Percentiles rank a stretch among this genome's conserved stretches.
phyloP scores from a whole-genome alignment of 163 green algal species.

The Scenedesmus sp. region DNA sequence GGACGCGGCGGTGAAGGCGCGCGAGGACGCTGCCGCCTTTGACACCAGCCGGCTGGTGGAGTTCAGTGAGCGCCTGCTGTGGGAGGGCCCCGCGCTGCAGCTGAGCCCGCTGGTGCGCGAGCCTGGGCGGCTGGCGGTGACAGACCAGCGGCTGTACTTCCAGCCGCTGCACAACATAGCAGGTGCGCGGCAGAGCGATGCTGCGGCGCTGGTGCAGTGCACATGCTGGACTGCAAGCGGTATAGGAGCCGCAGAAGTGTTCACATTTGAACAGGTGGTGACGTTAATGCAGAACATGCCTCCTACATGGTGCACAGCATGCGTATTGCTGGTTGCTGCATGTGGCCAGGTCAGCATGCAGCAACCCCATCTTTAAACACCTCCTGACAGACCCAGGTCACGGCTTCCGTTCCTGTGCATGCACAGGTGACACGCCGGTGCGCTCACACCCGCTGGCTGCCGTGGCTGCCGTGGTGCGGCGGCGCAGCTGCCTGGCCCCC shows the following conservation, averaged over 20 bases:
- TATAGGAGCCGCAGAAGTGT: no score
- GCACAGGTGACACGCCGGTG: slow-evolving; percentile 67
- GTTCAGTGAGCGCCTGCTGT: slow-evolving; percentile 78
- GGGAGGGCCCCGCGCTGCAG: slow-evolving; percentile 68
- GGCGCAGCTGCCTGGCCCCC: slow-evolving; percentile 75
- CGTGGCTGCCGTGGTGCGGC: slow-evolving; percentile 82
- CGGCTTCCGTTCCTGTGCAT: neutral
- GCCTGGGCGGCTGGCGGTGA: slow-evolving; percentile 89
- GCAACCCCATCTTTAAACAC: neutral
- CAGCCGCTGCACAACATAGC: slow-evolving; percentile 89
- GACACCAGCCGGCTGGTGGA: slow-evolving; percentile 85
- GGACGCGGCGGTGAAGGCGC: slow-evolving; percentile 62
- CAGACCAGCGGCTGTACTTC: slow-evolving; percentile 91
- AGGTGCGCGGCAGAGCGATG: slow-evolving; percentile 39
- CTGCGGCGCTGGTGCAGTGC: neutral
- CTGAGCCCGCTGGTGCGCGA: slow-evolving; percentile 88
- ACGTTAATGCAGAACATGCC: no score
- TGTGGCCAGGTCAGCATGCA: no score
- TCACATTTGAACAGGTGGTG: no score
- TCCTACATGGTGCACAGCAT: no score
- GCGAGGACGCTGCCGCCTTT: slow-evolving; percentile 75
- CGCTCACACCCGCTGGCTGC: slow-evolving; percentile 78
- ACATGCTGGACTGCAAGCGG: slow-evolving; percentile 1
- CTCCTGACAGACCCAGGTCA: neutral
- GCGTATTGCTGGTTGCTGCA: no score